Evolutionary conservation across 2,329 filamentous ascomycete species (phyloP).

Genomic region (Talaromyces piceae): DNA sequence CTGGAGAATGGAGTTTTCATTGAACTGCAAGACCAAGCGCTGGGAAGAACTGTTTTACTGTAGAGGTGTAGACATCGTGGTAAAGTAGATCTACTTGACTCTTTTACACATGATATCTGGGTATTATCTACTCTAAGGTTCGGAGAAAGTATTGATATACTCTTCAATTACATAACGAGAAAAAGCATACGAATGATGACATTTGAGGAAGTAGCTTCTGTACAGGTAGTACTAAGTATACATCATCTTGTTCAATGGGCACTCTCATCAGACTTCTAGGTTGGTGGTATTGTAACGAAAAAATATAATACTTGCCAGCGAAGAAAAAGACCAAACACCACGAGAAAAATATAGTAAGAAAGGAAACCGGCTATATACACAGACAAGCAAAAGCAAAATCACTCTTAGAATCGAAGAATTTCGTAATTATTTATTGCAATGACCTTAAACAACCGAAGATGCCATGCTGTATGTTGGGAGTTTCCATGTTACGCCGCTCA

Average conservation of each 20-base stretch:
- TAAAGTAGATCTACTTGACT: too few relatives aligned
- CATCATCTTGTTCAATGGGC: neutral
- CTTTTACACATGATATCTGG: too few relatives aligned
- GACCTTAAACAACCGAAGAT: conserved; percentile 1
- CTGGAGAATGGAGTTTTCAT: neutral
- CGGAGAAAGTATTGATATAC: too few relatives aligned
- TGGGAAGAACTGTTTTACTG: too few relatives aligned
- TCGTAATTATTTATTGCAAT: conserved; percentile 1
- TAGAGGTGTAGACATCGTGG: too few relatives aligned
- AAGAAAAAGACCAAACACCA: neutral
- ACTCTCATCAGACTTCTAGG: neutral
- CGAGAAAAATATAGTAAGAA: neutral
- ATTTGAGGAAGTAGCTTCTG: too few relatives aligned
- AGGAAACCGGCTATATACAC: neutral
- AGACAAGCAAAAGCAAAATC: neutral
- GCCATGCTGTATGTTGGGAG: conserved; percentile 2
- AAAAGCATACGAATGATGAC: too few relatives aligned
- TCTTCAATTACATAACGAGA: too few relatives aligned
- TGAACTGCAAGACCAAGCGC: neutral
- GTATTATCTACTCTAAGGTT: too few relatives aligned
- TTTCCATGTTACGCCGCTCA: neutral
- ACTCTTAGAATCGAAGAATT: neutral
- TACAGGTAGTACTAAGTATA: neutral
- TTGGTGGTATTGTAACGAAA: neutral
- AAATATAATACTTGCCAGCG: neutral